Percentiles rank a stretch among this genome's conserved stretches.
Evolutionary conservation across 2,329 filamentous ascomycete species (phyloP).

Genomic region (Aulographum hederae): DNA sequence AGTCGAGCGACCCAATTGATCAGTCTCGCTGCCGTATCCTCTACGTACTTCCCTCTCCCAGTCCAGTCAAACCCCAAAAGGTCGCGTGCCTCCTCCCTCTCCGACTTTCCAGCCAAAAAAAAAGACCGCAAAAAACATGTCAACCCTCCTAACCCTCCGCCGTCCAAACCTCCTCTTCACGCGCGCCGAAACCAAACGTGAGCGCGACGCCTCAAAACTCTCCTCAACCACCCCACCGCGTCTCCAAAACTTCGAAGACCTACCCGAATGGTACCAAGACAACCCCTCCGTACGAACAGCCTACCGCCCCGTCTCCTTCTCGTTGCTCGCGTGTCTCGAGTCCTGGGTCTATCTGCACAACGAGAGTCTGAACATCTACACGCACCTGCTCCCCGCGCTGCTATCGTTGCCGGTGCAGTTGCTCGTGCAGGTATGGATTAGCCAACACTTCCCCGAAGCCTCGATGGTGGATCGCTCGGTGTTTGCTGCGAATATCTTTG

Average conservation of each 20-base stretch:
- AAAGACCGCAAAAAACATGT: too few relatives aligned
- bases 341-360: constrained; percentile 42
- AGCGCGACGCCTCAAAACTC: too few relatives aligned
- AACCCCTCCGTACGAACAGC: constrained; percentile 44
- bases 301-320: constrained; percentile 39
- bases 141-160: too few relatives aligned
- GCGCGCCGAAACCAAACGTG: too few relatives aligned
- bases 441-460: constrained; percentile 17
- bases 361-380: constrained; percentile 46
- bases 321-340: constrained; percentile 33
- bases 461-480: constrained; percentile 18
- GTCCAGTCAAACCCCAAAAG: too few relatives aligned
- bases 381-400: constrained; percentile 26
- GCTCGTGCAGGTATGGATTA: constrained; percentile 10
- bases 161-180: too few relatives aligned
- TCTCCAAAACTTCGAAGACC: background rate
- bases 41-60: too few relatives aligned
- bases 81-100: too few relatives aligned
- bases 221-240: too few relatives aligned
- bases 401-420: background rate
- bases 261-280: constrained; percentile 22
- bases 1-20: too few relatives aligned
- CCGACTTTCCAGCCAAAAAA: too few relatives aligned
- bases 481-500: constrained; percentile 21
- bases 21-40: too few relatives aligned